Conservation (phyloP, 1,284 basidiomycete species). For the Ustilago trichophora region DNA sequence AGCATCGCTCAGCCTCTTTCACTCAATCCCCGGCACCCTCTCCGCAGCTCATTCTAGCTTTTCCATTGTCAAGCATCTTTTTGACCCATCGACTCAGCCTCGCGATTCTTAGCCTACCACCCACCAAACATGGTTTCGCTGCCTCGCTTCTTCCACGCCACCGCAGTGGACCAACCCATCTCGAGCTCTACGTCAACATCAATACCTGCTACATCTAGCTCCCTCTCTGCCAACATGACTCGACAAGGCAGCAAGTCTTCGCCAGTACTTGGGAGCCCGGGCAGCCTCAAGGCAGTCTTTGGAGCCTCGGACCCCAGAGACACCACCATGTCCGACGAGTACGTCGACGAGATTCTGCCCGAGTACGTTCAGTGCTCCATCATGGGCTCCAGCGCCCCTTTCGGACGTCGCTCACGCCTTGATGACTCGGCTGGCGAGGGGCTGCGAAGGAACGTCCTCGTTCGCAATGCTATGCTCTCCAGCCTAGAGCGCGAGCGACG, state of each 20-base stretch:
- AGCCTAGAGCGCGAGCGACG: slow-evolving; percentile 43
- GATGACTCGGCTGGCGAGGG: slow-evolving; percentile 50
- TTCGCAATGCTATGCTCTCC: slow-evolving; percentile 50
- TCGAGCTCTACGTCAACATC: background rate
- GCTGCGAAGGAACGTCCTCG: slow-evolving; percentile 40
- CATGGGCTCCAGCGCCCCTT: slow-evolving; percentile 6
- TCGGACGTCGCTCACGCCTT: slow-evolving; percentile 26
- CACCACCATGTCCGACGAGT: slow-evolving; percentile 7
- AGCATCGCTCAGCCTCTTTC: background rate
- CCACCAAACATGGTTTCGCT: slow-evolving; percentile 19
- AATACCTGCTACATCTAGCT: background rate
- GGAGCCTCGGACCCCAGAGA: background rate
- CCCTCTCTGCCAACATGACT: background rate
- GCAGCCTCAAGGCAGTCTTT: slow-evolving; percentile 33
- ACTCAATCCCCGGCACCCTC: background rate
- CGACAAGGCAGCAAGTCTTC: background rate
- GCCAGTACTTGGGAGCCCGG: slow-evolving; percentile 15
- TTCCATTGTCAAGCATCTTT: no score
- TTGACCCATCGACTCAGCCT: no score
- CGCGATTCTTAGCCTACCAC: no score
- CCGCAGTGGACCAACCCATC: background rate
- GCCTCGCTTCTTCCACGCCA: slow-evolving; percentile 14
- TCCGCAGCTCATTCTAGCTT: no score
- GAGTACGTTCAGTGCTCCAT: slow-evolving; percentile 16
- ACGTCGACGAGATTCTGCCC: slow-evolving; percentile 23